Conservation (phyloP, 306 rosid species). For the Glycine latifolia region DNA sequence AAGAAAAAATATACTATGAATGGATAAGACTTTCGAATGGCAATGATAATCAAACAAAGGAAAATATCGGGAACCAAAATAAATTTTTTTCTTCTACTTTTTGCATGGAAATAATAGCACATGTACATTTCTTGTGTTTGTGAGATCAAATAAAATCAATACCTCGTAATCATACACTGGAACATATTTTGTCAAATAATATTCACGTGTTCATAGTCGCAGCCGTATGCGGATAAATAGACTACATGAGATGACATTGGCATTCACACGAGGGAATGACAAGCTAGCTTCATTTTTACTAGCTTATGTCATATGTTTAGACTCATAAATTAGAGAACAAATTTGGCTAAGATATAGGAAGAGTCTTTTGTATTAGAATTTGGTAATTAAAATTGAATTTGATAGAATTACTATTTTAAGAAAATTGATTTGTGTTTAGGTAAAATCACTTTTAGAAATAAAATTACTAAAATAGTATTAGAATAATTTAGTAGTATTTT, state of each 20-base stretch:
- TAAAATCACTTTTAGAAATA: no score
- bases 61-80: background rate
- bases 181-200: background rate
- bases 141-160: background rate
- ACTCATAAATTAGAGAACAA: background rate
- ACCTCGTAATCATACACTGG: background rate
- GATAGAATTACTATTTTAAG: no score
- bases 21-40: background rate
- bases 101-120: constrained; percentile 4
- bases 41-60: background rate
- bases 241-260: background rate
- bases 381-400: no score
- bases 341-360: background rate
- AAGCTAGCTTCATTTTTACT: background rate
- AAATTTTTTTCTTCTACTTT: background rate
- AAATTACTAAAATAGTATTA: no score
- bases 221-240: background rate
- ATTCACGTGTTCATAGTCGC: constrained; percentile 7
- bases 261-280: background rate
- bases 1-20: background rate
- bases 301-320: background rate
- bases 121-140: constrained; percentile 5
- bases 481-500: no score
- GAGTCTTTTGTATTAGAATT: background rate
- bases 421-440: background rate